Evolutionary conservation across 352 stramenopile species (phyloP), one percentile per base, ranked within the genome.

Genomic region (Pythium monospermum): DNA sequence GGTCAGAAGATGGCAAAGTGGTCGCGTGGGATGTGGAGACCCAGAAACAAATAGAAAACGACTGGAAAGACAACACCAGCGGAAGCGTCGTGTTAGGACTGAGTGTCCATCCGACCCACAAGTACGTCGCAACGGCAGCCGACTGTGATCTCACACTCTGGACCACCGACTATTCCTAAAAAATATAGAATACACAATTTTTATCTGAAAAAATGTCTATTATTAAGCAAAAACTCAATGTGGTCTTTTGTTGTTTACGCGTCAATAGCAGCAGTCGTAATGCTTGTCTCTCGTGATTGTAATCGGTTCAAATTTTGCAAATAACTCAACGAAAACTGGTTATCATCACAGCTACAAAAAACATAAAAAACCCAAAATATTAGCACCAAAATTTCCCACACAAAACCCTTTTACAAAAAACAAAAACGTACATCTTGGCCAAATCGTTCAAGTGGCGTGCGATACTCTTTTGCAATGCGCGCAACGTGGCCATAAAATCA

Each of bases 1-100:
- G 95, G 2, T 97, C 85, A 10, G 95, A 98, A 59, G 90, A 97
- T 57, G 90, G 87, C 32, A 75, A 79, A 15, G 76, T 98, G 22
- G 83, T 95, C 44, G 53, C 98, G 40, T 98, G 96, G 76, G 86
- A 98, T 69, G 65, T 98, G 26, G 77, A 95, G 25, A 91, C 69
- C 28, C 65, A 83, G 36, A 58, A 88, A 33, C 51, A 89, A 21
- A 63, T 81, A 16, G 71, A 76, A 52, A 37, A 26, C 7, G 60
- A 42, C 40, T 39, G 42, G 53, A 42, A 31, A 11, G 27, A 18
- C 7, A 42, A 21, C 3, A n/a, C 51, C 3, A 40, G 13, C 11
- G 18, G 25, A n/a, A 41, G 45, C 5, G 51, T 59, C 0, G 53
- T 68, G 37, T 49, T 68, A 7, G 53, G 53, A 13, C 43, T 68